Evolutionary conservation across 2,329 filamentous ascomycete species (phyloP).

Genomic region (Coniochaeta sp.): DNA sequence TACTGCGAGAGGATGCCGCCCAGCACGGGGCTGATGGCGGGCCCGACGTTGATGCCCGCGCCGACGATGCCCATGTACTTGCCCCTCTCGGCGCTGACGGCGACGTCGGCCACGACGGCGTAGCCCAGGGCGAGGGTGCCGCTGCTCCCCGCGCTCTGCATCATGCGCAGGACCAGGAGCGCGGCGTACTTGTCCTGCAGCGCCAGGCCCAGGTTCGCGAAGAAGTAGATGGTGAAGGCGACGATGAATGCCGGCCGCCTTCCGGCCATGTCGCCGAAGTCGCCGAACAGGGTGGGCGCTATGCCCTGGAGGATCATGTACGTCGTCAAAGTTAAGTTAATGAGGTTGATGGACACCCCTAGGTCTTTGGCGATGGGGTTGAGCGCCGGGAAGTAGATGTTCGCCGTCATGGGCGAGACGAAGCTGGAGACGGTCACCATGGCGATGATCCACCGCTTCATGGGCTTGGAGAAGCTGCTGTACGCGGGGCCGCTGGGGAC

Average conservation of each 20-base stretch:
- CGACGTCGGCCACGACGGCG: conserved; percentile 66
- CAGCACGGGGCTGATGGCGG: conserved; percentile 50
- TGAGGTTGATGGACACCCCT: conserved; percentile 27
- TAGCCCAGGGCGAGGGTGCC: conserved; percentile 64
- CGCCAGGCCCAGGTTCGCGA: conserved; percentile 52
- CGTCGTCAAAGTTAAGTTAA: conserved; percentile 48
- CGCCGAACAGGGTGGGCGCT: conserved; percentile 53
- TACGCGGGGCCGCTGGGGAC: conserved; percentile 31
- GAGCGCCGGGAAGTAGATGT: conserved; percentile 45
- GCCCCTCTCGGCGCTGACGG: conserved; percentile 62
- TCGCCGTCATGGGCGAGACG: conserved; percentile 52
- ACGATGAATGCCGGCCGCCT: conserved; percentile 55
- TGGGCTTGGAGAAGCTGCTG: conserved; percentile 29
- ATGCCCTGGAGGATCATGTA: conserved; percentile 60
- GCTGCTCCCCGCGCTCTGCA: conserved; percentile 59
- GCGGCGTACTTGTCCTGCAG: conserved; percentile 50
- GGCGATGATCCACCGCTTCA: conserved; percentile 43
- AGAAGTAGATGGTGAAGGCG: conserved; percentile 48
- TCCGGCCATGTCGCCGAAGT: conserved; percentile 53
- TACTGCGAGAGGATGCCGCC: conserved; percentile 58
- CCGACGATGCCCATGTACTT: conserved; percentile 65
- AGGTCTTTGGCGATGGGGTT: conserved; percentile 29
- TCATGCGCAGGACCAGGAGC: conserved; percentile 51
- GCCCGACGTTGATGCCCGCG: conserved; percentile 48
- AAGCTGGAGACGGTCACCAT: conserved; percentile 47